Evolutionary conservation across 257 asterid species (phyloP), one percentile per base, ranked within the genome.

Genomic region (Solanum ossicruentum): DNA sequence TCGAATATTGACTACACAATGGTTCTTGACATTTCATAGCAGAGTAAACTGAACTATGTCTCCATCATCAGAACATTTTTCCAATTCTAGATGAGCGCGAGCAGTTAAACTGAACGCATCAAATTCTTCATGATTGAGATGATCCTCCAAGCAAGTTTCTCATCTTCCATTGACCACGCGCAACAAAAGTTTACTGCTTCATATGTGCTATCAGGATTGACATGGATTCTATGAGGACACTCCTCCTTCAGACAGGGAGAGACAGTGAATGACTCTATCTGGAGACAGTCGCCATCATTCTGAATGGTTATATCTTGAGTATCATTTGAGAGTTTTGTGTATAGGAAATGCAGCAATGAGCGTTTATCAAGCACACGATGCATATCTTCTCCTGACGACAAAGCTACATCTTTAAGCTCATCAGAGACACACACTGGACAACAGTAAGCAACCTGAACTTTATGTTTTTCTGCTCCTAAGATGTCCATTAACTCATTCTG

Each of bases 101-200:
- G 26, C 81, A 47, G 41, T 73, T 13, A 20, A 39, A 36, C 39
- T 73, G 26, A 84, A 36, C 11, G 10, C 15, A 47, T 69, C 82
- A 89, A 60, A 57, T 84, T 85, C 89, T 91, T 87, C 83, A 94
- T 86, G 57, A 55, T 20, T 51, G 92, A 88, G 83, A 92, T 84
- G 81, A 90, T 84, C 82, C 85, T 90, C 94, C 95, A 90, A 86
- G 91, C 97, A 85, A 91, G 80, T 60, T 90, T 90, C 84, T 92
- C 91, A 49, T 93, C 97, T n/a, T 71, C 86, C 66, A 63, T 66
- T 9, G 91, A 89, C 96, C 97, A 94, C 58, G 57, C 66, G 90
- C 95, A 93, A 83, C 96, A 92, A 58, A 91, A 89, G 84, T 87
- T 84, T 13, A 85, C 67, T 1, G 86, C 41, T 32, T 88, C 85